phyloP scores from a whole-genome alignment of 2,329 filamentous ascomycete species.

The Madurella mycetomatis region DNA sequence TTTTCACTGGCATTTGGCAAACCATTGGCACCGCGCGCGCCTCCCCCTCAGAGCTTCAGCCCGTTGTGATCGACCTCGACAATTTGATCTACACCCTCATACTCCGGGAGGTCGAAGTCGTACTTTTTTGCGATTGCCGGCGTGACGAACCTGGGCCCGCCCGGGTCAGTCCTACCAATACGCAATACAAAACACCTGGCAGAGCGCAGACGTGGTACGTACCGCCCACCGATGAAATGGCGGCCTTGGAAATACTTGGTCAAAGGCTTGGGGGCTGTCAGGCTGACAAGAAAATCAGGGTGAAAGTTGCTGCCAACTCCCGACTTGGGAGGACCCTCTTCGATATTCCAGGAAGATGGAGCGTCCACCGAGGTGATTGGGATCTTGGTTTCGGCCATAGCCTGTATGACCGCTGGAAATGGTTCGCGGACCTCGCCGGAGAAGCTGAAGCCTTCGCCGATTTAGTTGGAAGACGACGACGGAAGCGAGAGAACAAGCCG shows the following conservation, averaged over 20 bases:
- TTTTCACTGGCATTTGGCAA: constrained; percentile 3
- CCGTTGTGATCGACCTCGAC: constrained; percentile 62
- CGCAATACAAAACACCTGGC: constrained; percentile 7
- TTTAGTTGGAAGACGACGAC: neutral
- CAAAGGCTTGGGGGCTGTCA: constrained; percentile 91
- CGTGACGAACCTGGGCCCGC: constrained; percentile 67
- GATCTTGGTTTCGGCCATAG: constrained; percentile 66
- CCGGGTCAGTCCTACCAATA: constrained; percentile 19
- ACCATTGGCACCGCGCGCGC: neutral
- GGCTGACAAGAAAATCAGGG: constrained; percentile 74
- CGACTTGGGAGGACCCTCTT: constrained; percentile 71
- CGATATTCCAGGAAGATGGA: constrained; percentile 92
- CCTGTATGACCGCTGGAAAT: constrained; percentile 75
- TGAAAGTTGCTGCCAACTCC: constrained; percentile 77
- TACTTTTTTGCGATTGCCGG: constrained; percentile 78
- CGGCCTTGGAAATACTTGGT: constrained; percentile 78
- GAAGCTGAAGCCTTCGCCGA: constrained; percentile 78
- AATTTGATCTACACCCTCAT: constrained; percentile 83
- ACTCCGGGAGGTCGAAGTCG: constrained; percentile 74
- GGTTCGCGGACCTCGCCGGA: constrained; percentile 88
- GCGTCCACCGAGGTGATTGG: constrained; percentile 88
- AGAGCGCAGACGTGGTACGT: constrained; percentile 30
- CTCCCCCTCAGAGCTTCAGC: constrained; percentile 48
- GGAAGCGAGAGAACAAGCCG: constrained; percentile 6
- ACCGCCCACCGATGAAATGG: constrained; percentile 88